Conservation (phyloP, 768 basidiomycete species). For the Trametes gibbosa region DNA sequence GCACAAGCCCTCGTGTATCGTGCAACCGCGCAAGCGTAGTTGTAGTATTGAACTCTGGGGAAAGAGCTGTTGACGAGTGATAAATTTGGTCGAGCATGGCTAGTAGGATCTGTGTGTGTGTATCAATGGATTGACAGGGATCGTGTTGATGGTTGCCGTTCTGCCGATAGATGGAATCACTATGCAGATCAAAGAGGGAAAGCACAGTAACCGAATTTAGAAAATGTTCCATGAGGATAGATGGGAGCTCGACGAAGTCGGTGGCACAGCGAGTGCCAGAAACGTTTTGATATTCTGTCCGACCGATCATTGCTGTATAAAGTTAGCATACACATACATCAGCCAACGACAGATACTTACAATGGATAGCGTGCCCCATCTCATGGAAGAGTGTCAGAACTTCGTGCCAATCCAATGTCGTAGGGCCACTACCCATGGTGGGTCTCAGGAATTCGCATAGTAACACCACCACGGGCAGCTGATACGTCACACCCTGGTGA, state of each 20-base stretch:
- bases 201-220: slow-evolving; percentile 81
- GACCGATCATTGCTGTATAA: slow-evolving; percentile 87
- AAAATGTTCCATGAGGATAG: slow-evolving; percentile 99
- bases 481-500: slow-evolving; percentile 68
- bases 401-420: slow-evolving; percentile 87
- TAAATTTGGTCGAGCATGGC: slow-evolving; percentile 87
- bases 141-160: slow-evolving; percentile 69
- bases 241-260: slow-evolving; percentile 97
- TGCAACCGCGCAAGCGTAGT: slow-evolving; percentile 57
- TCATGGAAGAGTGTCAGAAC: slow-evolving; percentile 95
- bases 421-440: slow-evolving; percentile 56
- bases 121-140: slow-evolving; percentile 82
- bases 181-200: slow-evolving; percentile 66
- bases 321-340: background rate
- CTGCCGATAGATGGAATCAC: slow-evolving; percentile 43
- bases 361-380: slow-evolving; percentile 99
- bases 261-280: slow-evolving; percentile 97
- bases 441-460: slow-evolving; percentile 83
- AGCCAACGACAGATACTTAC: slow-evolving; percentile 55
- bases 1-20: slow-evolving; percentile 72
- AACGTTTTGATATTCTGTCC: slow-evolving; percentile 97
- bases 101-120: slow-evolving; percentile 86
- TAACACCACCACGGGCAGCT: slow-evolving; percentile 89
- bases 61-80: slow-evolving; percentile 65
- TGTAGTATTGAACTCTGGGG: slow-evolving; percentile 71